Base-by-base conservation (phyloP, 225 moss, liverwort and hornwort genomes). In the Asterella californica region DNA sequence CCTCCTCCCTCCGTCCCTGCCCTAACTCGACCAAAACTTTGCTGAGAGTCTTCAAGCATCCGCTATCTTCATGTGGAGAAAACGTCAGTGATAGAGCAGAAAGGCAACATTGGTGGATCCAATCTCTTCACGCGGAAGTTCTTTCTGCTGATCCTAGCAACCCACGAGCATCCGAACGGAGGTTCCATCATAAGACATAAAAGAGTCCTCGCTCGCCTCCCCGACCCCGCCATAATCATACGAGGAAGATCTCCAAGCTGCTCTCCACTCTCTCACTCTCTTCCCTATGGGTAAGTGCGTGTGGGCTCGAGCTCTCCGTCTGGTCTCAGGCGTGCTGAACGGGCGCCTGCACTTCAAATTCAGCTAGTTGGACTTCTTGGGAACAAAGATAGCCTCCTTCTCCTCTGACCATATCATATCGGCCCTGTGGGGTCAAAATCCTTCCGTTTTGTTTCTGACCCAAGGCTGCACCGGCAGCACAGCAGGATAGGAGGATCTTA, bases 161-260 rank as follows among this genome's bases (percentile, higher is more conserved):
- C 61, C 45, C 61, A 48, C 37, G 57, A 76, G 48, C 45, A 57
- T 61, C 53, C 64, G 14, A 62, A 63, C 69, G 75, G 78, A 19
- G 25, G 57, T 33, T 82, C 79, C 70, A 68, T 79, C 81, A 57
- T 81, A 52, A 82, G 15, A 53, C 69, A 48, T 30, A 53, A 52
- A 19, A 69, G 29, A 12, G 66, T 70, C 74, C 74, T 37, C 55
- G 81, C 78, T 37, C 78, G 64, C 81, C 57, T 75, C 46, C 84
- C 72, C 48, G 47, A 69, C 84, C 78, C 68, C 61, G 48, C 75
- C 81, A 84, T 84, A 36, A 46, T 79, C 68, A 29, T 57, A 21
- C 42, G 2, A 45, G 37, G 42, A 45, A 5, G 70, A 59, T 36
- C 37, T 76, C 33, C 65, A 33, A 65, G 65, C 65, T 48, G 37